These are phyloP conservation scores for Ceratobasidium sp. DNA, from an alignment of 1,284 basidiomycete species.

Conservation along the genomic window DNA sequence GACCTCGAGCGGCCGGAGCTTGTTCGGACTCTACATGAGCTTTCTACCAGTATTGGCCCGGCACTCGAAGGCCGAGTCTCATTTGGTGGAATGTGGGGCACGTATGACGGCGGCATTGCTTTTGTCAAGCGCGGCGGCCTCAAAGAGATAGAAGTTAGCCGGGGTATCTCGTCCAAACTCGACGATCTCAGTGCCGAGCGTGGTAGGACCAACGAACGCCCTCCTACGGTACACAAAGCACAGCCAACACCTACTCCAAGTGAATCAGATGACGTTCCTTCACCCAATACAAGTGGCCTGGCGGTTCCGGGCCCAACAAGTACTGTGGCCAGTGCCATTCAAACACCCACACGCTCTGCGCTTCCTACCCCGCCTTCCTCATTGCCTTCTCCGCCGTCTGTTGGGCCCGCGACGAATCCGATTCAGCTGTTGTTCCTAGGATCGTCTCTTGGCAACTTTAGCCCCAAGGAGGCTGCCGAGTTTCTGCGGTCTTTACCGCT, in stretches of 20 bases:
- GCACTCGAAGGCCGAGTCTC: slow-evolving; percentile 77
- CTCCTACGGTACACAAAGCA: slow-evolving; percentile 24
- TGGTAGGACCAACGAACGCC: slow-evolving; percentile 19
- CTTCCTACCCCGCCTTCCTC: slow-evolving; percentile 46
- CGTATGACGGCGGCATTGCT: slow-evolving; percentile 84
- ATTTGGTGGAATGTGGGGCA: slow-evolving; percentile 88
- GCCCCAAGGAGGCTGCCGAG: slow-evolving; percentile 75
- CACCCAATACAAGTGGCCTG: slow-evolving; percentile 13
- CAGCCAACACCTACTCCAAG: slow-evolving; percentile 38
- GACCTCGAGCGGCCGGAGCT: slow-evolving; percentile 93
- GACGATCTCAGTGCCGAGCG: slow-evolving; percentile 27
- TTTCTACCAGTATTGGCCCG: slow-evolving; percentile 75
- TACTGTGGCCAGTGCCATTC: neutral
- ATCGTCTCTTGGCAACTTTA: slow-evolving; percentile 94
- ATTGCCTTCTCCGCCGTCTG: slow-evolving; percentile 45
- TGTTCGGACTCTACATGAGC: slow-evolving; percentile 80
- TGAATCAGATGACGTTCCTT: slow-evolving; percentile 24
- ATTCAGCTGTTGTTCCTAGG: slow-evolving; percentile 94
- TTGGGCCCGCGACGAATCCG: slow-evolving; percentile 46
- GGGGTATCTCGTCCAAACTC: slow-evolving; percentile 17
- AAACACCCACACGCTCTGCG: slow-evolving; percentile 38
- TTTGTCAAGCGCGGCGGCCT: slow-evolving; percentile 64
- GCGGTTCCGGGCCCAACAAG: neutral
- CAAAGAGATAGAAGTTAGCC: slow-evolving; percentile 45
- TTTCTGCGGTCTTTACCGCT: slow-evolving; percentile 89